Conservation (phyloP, 495 filamentous ascomycete genomes). For the Rhizodiscina lignyota region DNA sequence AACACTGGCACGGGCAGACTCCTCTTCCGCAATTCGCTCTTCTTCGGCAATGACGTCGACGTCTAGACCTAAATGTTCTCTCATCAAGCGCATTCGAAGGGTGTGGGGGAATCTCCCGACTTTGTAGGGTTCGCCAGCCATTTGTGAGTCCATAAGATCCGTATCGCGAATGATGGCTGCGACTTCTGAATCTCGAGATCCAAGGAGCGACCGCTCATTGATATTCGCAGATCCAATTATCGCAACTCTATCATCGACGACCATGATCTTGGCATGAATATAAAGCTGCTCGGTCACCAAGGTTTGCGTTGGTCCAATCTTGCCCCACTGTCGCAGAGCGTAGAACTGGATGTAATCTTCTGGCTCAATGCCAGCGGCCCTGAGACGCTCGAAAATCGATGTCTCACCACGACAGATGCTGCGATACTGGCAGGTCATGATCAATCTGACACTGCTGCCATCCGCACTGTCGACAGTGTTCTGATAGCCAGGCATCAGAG, state of each 20-base stretch:
- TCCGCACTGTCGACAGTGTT: conserved; percentile 90
- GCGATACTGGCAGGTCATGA: conserved; percentile 95
- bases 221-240: conserved; percentile 98
- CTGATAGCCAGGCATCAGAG: conserved; percentile 95
- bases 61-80: conserved; percentile 90
- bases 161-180: conserved; percentile 86
- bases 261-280: conserved; percentile 94
- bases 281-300: conserved; percentile 94
- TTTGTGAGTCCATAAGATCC: conserved; percentile 81
- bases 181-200: conserved; percentile 78
- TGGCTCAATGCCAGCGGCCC: conserved; percentile 73
- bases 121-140: conserved; percentile 74
- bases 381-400: conserved; percentile 79
- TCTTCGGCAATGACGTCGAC: conserved; percentile 82
- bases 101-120: conserved; percentile 90
- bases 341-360: conserved; percentile 97
- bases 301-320: conserved; percentile 64
- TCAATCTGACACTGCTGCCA: conserved; percentile 82
- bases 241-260: conserved; percentile 85
- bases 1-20: conserved; percentile 10
- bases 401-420: conserved; percentile 90
- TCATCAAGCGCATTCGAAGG: conserved; percentile 84
- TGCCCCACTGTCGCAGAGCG: conserved; percentile 82
- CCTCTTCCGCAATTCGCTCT: conserved; percentile 38
- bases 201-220: conserved; percentile 94